A percentile compares a stretch with the other conserved stretches of the same genome.
These are phyloP conservation scores for Malus sieversii DNA, from an alignment of 306 rosid genomes.

Conservation along the genomic window DNA sequence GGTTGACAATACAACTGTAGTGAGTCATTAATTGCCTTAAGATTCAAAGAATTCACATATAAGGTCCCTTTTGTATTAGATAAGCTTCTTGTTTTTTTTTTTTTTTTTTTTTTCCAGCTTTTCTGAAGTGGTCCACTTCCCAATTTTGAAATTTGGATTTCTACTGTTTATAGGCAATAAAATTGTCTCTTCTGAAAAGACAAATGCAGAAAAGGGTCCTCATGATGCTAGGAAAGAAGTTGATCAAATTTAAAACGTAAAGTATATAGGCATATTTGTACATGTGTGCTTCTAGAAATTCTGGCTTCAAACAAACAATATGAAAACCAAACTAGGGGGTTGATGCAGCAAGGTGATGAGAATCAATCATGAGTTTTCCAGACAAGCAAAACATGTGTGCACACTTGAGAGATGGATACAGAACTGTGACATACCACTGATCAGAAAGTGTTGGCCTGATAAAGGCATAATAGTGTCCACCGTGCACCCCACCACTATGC, in stretches of 20 bases:
- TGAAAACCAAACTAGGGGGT: neutral
- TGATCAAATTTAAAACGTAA: neutral
- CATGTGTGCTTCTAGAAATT: neutral
- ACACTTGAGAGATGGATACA: neutral
- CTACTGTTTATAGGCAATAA: neutral
- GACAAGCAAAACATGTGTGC: neutral
- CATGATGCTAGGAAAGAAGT: neutral
- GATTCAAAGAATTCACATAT: neutral
- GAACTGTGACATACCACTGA: constrained; percentile 57
- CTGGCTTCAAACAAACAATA: neutral
- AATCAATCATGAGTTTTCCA: neutral
- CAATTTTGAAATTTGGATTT: neutral
- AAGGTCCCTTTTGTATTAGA: neutral
- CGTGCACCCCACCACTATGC: constrained; percentile 99
- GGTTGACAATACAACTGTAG: neutral
- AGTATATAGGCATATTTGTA: neutral
- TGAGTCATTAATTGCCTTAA: neutral
- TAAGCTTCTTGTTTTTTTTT: neutral
- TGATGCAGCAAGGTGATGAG: neutral
- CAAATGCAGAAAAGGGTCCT: neutral
- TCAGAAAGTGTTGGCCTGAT: constrained; percentile 95
- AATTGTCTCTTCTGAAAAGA: neutral
- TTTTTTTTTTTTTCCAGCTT: neutral
- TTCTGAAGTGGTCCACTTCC: neutral
- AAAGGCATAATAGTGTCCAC: constrained; percentile 97